These are phyloP conservation scores for Starmerella lactis-condensi DNA, from an alignment of 805 yeast species.

Conservation along the genomic window DNA sequence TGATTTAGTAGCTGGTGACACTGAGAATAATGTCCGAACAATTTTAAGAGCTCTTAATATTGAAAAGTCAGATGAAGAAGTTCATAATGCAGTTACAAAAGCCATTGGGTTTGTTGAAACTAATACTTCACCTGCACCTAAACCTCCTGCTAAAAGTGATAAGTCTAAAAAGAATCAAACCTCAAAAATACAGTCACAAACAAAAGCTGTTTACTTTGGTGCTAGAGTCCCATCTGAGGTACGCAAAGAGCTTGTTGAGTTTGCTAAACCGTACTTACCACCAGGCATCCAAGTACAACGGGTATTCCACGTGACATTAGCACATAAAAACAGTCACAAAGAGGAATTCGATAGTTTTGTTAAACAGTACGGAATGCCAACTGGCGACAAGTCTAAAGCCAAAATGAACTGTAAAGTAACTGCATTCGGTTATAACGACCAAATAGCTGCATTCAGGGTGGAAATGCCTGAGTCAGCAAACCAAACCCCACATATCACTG, in stretches of 20 bases:
- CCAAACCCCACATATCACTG: slow-evolving; percentile 47
- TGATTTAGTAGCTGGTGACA: slow-evolving; percentile 30
- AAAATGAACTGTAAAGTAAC: slow-evolving; percentile 17
- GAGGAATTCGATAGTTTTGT: slow-evolving; percentile 2
- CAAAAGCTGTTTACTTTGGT: slow-evolving; percentile 27
- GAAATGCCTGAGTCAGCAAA: slow-evolving; percentile 26
- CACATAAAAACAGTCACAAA: slow-evolving; percentile 13
- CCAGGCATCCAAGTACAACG: slow-evolving; percentile 6
- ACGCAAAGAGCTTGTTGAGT: slow-evolving; percentile 12
- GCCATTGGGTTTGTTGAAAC: background rate
- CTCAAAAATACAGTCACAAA: background rate
- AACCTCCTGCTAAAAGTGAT: background rate
- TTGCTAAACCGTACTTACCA: slow-evolving; percentile 8
- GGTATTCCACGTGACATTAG: slow-evolving; percentile 23
- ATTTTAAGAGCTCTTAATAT: slow-evolving; percentile 27
- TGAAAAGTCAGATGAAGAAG: slow-evolving; percentile 19
- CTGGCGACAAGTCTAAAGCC: background rate
- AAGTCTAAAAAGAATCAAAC: background rate
- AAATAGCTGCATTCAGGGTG: slow-evolving; percentile 38
- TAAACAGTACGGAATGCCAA: slow-evolving; percentile 2
- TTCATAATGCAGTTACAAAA: background rate
- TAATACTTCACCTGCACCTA: background rate
- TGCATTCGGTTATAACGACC: slow-evolving; percentile 32
- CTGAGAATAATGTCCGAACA: slow-evolving; percentile 29
- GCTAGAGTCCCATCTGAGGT: slow-evolving; percentile 20